Evolutionary conservation across 768 basidiomycete genomes (phyloP), one percentile per base, ranked within the genome.

Genomic region (Mycena albidolilacea): DNA sequence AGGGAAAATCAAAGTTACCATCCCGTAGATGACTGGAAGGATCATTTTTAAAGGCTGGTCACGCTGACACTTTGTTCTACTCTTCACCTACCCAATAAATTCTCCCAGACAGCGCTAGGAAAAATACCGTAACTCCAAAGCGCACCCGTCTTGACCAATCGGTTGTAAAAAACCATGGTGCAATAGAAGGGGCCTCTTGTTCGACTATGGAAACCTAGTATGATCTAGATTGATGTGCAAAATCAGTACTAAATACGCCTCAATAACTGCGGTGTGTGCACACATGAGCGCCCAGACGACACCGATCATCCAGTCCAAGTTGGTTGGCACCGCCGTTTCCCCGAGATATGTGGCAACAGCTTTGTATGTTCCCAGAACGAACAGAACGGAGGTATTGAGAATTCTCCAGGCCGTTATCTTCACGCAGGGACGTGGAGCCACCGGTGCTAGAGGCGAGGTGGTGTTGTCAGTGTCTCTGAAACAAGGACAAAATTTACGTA

Each of bases 221-320:
- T 14, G 55, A 57, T 57, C 55, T 57, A 37, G 55, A 11, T 38
- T 59, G 15, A 17, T 21, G 19, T 1, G 5, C 38, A 41, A 61
- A 7, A 21, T 61, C 19, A 61, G n/a, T 59, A 59, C 30, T 59
- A 15, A 39, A 7, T 2, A 39, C 37, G 58, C 8, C 12, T 7
- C 35, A 59, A 21, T 59, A 35, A 23, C 46, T 4, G 17, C 9
- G 46, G 17, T 1, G 7, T 9, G 38, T 7, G 38, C 44, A 7
- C 4, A 63, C 61, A 63, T 63, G 11, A 63, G 23, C 23, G 61
- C 43, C 61, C 61, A 63, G 3, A 63, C 30, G 5, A 63, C 23
- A 17, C 61, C 61, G 30, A 63, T 43, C 14, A 17, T 30, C 61
- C 61, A 63, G 19, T 63, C 61, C 14, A 63, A 9, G 23, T 44